phyloP scores from a whole-genome alignment of 805 yeast genomes.

The Candida pini region DNA sequence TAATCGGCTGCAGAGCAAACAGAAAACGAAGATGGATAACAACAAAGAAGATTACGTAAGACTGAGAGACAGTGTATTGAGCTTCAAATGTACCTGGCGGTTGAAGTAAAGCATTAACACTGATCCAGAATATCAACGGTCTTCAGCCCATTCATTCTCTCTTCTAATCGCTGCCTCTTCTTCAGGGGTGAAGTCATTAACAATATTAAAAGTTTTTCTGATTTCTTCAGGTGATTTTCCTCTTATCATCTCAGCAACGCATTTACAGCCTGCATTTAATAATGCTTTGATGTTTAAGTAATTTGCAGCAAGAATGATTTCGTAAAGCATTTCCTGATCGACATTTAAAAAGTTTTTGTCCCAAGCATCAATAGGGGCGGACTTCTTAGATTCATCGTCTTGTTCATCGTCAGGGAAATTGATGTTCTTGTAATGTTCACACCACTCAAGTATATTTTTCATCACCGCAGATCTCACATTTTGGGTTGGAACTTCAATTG shows the following conservation, averaged over 20 bases:
- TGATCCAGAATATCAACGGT: conserved; percentile 47
- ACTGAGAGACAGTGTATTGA: background rate
- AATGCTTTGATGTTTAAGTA: conserved; percentile 71
- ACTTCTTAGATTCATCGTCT: conserved; percentile 77
- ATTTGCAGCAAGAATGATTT: conserved; percentile 76
- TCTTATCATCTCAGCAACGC: conserved; percentile 26
- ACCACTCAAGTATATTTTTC: conserved; percentile 92
- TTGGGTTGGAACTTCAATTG: conserved; percentile 81
- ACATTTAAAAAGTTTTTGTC: conserved; percentile 90
- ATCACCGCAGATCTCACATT: conserved; percentile 84
- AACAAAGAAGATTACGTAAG: background rate
- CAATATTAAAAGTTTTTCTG: conserved; percentile 21
- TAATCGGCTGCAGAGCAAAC: too few relatives aligned
- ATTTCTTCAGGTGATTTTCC: conserved; percentile 36
- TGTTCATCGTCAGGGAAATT: conserved; percentile 69
- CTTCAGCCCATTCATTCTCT: conserved; percentile 91
- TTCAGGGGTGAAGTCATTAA: conserved; percentile 79
- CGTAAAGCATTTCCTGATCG: conserved; percentile 86
- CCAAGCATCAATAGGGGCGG: conserved; percentile 95
- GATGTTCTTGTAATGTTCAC: conserved; percentile 86
- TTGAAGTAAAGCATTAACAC: too few relatives aligned
- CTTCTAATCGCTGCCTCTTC: conserved; percentile 84
- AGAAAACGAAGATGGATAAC: too few relatives aligned
- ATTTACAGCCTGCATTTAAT: conserved; percentile 66
- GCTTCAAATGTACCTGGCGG: too few relatives aligned